Base-by-base conservation (phyloP, 2,329 filamentous ascomycete species). In the Epichloe festucae region DNA sequence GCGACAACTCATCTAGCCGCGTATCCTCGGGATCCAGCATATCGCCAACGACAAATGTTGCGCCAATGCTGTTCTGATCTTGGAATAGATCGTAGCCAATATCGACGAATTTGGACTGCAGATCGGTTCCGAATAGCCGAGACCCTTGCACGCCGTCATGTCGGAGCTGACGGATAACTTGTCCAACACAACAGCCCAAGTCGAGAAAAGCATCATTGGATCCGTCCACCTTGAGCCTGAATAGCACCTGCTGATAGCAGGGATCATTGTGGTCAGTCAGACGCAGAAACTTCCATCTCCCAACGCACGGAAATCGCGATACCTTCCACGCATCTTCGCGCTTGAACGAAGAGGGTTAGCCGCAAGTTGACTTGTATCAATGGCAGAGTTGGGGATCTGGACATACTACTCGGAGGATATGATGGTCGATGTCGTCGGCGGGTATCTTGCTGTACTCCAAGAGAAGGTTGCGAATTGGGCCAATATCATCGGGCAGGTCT, bases 41-140 rank as follows among this genome's bases (percentile, higher is more conserved):
- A 54, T 81, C 73, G 19, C 74, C 77, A 3, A 69, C 59, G 34
- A 81, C 63, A 55, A 81, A 79, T 2, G 66, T 67, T 2, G 70
- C 69, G 19, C 66, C 66, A 5, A 80, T 63, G 36, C 52, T 68
- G n/a, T 66, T 59, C 27, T 72, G 70, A 54, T 85, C 83, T 45
- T 73, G 71, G 65, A 85, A 87, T 19, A 87, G 69, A 50, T 83
- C 78, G 61, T 82, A 81, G 31, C 79, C 79, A n/a, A 78, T 62
- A 11, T 78, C 70, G 49, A 81, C 69, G 56, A 81, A 77, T n/a
- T 65, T 66, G 19, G 67, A 57, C 43, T 73, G 68, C 3, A 77
- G 55, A 54, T 80, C 77, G 3, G 69, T 66, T 17, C 74, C 77
- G 53, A 72, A 73, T n/a, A 81, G 62, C 45, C 72, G 70, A 15